Conservation (phyloP, 495 filamentous ascomycete genomes). For the Mytilinidion resinicola region DNA sequence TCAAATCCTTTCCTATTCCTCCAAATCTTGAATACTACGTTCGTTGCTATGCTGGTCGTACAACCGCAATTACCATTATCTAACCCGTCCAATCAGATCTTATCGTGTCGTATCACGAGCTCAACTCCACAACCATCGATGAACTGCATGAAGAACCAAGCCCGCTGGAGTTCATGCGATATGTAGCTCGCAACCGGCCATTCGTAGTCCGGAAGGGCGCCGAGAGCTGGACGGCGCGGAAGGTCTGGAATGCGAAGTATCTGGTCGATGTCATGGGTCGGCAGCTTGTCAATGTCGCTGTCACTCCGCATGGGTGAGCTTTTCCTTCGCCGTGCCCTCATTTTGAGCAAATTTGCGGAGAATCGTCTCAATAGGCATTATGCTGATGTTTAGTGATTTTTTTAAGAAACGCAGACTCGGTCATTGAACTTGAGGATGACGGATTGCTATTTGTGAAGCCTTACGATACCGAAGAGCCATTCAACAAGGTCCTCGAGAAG, state of each 20-base stretch:
- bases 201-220: slow-evolving; percentile 60
- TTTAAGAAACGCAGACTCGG: slow-evolving; percentile 55
- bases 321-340: not conserved
- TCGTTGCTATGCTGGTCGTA: not conserved
- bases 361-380: not conserved
- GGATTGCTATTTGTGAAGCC: slow-evolving; percentile 48
- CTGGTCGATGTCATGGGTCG: slow-evolving; percentile 47
- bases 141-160: slow-evolving; percentile 56
- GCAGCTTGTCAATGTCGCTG: slow-evolving; percentile 57
- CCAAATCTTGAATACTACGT: not conserved
- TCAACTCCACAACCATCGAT: slow-evolving; percentile 53
- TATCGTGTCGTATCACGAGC: slow-evolving; percentile 58
- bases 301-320: slow-evolving; percentile 60
- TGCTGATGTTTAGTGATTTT: not conserved
- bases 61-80: not conserved
- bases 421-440: slow-evolving; percentile 37
- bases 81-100: slow-evolving; percentile 37
- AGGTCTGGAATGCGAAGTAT: slow-evolving; percentile 53
- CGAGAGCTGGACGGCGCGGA: slow-evolving; percentile 50
- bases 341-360: not conserved
- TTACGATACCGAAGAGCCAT: slow-evolving; percentile 34
- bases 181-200: slow-evolving; percentile 59
- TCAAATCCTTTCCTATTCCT: not conserved
- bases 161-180: slow-evolving; percentile 66
- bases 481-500: slow-evolving; percentile 32